phyloP scores from a whole-genome alignment of 2,329 filamentous ascomycete species.

The Monilinia aucupariae region DNA sequence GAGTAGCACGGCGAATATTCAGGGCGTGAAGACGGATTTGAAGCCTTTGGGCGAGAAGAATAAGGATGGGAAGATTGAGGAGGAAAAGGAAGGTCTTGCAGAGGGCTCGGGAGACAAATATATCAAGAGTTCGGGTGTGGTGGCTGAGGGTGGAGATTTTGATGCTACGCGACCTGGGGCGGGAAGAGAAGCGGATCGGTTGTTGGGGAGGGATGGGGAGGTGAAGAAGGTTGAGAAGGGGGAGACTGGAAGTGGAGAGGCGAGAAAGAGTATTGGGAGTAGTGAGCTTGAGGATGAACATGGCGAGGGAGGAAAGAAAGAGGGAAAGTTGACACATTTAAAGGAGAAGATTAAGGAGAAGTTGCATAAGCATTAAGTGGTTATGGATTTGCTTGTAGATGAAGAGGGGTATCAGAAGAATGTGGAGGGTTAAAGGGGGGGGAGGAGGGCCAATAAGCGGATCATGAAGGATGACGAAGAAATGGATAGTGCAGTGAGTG shows the following conservation, averaged over 20 bases:
- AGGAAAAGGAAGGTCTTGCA: slow-evolving; percentile 52
- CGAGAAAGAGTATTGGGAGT: slow-evolving; percentile 46
- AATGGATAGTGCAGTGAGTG: too few species aligned
- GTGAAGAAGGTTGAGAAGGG: slow-evolving; percentile 58
- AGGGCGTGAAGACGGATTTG: not conserved
- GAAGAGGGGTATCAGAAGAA: too few species aligned
- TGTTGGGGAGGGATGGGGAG: slow-evolving; percentile 34
- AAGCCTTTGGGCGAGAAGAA: slow-evolving; percentile 6
- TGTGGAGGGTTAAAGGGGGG: too few species aligned
- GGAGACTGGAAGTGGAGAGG: slow-evolving; percentile 43
- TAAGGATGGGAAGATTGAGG: slow-evolving; percentile 33
- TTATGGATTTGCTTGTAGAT: not conserved
- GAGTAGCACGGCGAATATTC: not conserved
- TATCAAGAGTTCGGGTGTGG: slow-evolving; percentile 52
- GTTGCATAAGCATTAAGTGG: slow-evolving; percentile 43
- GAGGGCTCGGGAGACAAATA: slow-evolving; percentile 36
- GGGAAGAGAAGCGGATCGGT: slow-evolving; percentile 60
- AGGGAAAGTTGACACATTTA: slow-evolving; percentile 46
- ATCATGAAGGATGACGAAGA: not conserved
- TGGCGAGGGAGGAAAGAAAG: slow-evolving; percentile 23
- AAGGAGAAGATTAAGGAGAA: slow-evolving; percentile 65
- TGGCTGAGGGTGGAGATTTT: slow-evolving; percentile 62
- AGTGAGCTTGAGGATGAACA: slow-evolving; percentile 21
- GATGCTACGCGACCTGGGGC: slow-evolving; percentile 60
- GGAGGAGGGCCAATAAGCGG: too few species aligned